These are phyloP conservation scores for Cryptosporidium andersoni DNA, from an alignment of 169 alveolate species.

Conservation along the genomic window DNA sequence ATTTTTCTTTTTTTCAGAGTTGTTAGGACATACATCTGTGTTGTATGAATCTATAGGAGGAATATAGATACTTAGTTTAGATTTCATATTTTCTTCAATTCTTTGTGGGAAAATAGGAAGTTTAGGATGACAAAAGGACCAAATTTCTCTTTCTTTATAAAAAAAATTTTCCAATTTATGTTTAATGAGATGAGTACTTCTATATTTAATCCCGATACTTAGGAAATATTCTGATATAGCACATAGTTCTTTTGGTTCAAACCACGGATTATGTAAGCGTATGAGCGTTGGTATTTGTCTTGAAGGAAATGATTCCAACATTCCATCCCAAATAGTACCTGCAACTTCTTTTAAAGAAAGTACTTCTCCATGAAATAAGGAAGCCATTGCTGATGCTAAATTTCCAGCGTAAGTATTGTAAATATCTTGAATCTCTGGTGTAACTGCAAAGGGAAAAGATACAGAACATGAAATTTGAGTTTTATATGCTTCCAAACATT, in stretches of 20 bases:
- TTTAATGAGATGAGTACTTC: too few species aligned
- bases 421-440: constrained; percentile 4
- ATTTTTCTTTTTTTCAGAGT: too few species aligned
- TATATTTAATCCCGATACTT: too few species aligned
- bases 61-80: too few species aligned
- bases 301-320: background rate
- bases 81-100: too few species aligned
- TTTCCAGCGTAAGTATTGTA: constrained; percentile 41
- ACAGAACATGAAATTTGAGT: constrained; percentile 32
- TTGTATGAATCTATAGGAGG: too few species aligned
- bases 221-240: background rate
- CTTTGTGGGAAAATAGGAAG: too few species aligned
- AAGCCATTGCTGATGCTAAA: constrained; percentile 21
- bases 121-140: too few species aligned
- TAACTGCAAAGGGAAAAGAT: constrained; percentile 15
- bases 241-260: constrained; percentile 52
- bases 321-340: constrained; percentile 71
- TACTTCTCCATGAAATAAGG: constrained; percentile 14
- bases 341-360: constrained; percentile 15
- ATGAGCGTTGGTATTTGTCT: constrained; percentile 15
- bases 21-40: too few species aligned
- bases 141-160: too few species aligned
- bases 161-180: too few species aligned
- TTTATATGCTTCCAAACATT: constrained; percentile 33
- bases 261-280: constrained; percentile 32